Evolutionary conservation across 2,329 filamentous ascomycete genomes (phyloP).

Genomic region (Arthrobotrys megalospora): DNA sequence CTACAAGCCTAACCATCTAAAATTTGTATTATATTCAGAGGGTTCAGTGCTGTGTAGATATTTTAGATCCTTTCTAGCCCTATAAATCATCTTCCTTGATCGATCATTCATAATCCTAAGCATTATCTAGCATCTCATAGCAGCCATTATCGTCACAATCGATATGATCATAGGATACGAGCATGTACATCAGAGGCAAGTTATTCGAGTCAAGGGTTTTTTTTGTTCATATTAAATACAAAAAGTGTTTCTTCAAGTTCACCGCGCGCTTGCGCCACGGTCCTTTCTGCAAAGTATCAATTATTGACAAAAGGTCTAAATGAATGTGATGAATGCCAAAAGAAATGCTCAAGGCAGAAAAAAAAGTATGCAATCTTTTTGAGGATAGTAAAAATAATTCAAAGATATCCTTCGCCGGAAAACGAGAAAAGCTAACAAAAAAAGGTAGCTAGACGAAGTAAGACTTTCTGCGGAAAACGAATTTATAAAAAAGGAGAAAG

Average conservation of each 20-base stretch:
- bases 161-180: too few species aligned
- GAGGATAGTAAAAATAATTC: too few species aligned
- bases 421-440: not conserved
- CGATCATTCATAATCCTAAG: too few species aligned
- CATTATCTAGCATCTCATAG: too few species aligned
- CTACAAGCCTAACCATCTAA: not conserved
- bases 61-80: not conserved
- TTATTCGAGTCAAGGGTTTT: not conserved
- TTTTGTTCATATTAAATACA: not conserved
- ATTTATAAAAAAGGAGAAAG: slow-evolving; percentile 20
- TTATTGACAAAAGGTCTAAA: slow-evolving; percentile 47
- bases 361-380: slow-evolving; percentile 19
- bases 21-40: slow-evolving; percentile 17
- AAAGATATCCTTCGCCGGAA: slow-evolving; percentile 8
- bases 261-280: slow-evolving; percentile 44
- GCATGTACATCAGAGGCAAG: too few species aligned
- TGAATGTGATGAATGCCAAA: slow-evolving; percentile 44
- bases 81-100: too few species aligned
- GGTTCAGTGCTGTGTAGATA: not conserved
- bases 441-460: not conserved
- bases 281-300: not conserved
- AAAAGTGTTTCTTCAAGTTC: not conserved
- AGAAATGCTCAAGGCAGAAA: slow-evolving; percentile 11
- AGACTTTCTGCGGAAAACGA: not conserved
- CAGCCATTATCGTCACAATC: too few species aligned